phyloP scores from a whole-genome alignment of 1,284 basidiomycete genomes.

The Cryptococcus sp. region DNA sequence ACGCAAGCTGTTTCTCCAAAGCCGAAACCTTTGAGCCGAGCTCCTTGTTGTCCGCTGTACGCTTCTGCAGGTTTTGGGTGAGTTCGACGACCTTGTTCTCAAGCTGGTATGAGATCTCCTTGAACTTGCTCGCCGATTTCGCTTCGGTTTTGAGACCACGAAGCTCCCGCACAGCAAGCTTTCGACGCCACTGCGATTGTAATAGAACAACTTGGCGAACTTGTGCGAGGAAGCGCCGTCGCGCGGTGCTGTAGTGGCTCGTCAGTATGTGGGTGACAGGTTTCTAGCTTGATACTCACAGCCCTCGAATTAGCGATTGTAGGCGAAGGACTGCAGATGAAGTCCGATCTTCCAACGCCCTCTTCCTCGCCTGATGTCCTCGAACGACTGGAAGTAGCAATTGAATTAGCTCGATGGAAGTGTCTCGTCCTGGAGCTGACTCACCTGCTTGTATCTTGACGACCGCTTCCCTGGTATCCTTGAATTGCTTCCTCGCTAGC shows the following conservation, averaged over 20 bases:
- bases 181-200: constrained; percentile 89
- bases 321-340: constrained; percentile 69
- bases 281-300: constrained; percentile 60
- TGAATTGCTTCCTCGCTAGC: constrained; percentile 71
- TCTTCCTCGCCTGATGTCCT: constrained; percentile 71
- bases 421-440: constrained; percentile 48
- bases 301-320: constrained; percentile 84
- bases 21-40: constrained; percentile 72
- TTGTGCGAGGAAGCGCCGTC: constrained; percentile 66
- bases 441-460: constrained; percentile 80
- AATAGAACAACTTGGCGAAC: constrained; percentile 76
- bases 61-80: constrained; percentile 90
- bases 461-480: constrained; percentile 65
- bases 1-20: constrained; percentile 80
- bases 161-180: constrained; percentile 82
- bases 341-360: constrained; percentile 65
- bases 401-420: neutral
- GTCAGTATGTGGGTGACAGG: constrained; percentile 3
- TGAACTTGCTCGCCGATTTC: constrained; percentile 95
- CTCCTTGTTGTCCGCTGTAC: constrained; percentile 89
- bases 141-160: constrained; percentile 84
- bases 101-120: constrained; percentile 96
- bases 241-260: constrained; percentile 60
- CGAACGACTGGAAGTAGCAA: constrained; percentile 65
- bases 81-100: constrained; percentile 99